Evolutionary conservation across 2,329 filamentous ascomycete species (phyloP), one percentile per base, ranked within the genome.

Genomic region (Ascochyta fabae): DNA sequence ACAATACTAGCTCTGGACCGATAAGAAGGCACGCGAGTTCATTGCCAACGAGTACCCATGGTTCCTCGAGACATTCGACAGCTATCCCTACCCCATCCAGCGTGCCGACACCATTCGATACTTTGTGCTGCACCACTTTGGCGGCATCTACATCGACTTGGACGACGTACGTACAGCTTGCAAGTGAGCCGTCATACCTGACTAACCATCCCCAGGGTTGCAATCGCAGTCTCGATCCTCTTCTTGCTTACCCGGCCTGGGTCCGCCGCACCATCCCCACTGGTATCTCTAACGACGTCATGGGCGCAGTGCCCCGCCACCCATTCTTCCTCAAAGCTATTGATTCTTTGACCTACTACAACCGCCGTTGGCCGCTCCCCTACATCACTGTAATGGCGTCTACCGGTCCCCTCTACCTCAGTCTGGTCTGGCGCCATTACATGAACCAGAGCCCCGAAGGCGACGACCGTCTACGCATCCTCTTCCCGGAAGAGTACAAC

Each of bases 361-460:
- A 90, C 69, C 82, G 85, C 56, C 84, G 84, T 60, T 93, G 89
- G 89, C 69, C 86, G 35, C 72, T 88, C 58, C 84, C 87, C 15
- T 92, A 93, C 73, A 88, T 90, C 67, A 91, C 88, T 23, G 88
- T 93, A 66, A 93, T 93, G 90, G 88, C 88, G 42, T 87, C 86
- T 9, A 90, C 90, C 0, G 90, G 90, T 0, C 90, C 90, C 0
- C 78, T 93, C 27, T 93, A 91, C 78, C 76, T 93, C 41, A 90
- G 86, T 52, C 84, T 92, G 36, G 83, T 91, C 56, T 90, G 89
- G 87, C 86, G 89, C 69, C 86, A 91, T 72, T 92, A 90, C 74
- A 86, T 86, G 72, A 80, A 82, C 31, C 77, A 79, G 16, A 78
- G 77, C 39, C 81, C 75, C 10, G 60, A 75, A 15, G 79, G 73